Percentiles rank a stretch among this genome's conserved stretches.
Evolutionary conservation across 106 monocot species (phyloP).

Genomic region (Alisma plantagoaquatica): DNA sequence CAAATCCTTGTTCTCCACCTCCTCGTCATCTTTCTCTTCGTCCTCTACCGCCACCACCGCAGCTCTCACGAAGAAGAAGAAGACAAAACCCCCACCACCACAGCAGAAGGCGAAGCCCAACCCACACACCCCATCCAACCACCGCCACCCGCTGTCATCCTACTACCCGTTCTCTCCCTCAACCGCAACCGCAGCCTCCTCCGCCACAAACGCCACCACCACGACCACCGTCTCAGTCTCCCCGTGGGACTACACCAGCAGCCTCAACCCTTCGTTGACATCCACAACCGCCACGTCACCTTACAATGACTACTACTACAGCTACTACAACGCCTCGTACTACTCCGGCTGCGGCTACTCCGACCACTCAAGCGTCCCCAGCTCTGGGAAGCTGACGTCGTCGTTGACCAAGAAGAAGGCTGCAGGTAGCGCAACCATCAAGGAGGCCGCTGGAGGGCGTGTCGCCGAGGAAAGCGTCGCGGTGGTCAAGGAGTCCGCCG

Average conservation of each 20-base stretch:
- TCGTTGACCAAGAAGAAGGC: slow-evolving; percentile 3
- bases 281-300: too few species aligned
- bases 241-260: background rate
- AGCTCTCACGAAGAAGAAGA: too few species aligned
- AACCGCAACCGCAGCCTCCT: too few species aligned
- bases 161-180: too few species aligned
- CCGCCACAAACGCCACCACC: slow-evolving; percentile 12
- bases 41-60: slow-evolving; percentile 7
- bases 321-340: too few species aligned
- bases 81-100: slow-evolving; percentile 15
- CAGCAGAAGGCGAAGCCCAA: background rate
- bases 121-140: too few species aligned
- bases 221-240: slow-evolving; percentile 8
- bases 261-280: slow-evolving; percentile 6
- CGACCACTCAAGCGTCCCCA: slow-evolving; percentile 5
- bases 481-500: slow-evolving; percentile 56
- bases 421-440: slow-evolving; percentile 1
- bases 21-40: slow-evolving; percentile 17
- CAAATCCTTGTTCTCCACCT: slow-evolving; percentile 28
- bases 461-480: slow-evolving; percentile 31
- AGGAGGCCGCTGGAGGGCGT: background rate
- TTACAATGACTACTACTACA: too few species aligned
- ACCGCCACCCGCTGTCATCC: too few species aligned
- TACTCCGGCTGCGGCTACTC: too few species aligned
- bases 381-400: background rate